These are phyloP conservation scores for Backusella parvicylindrica DNA, from an alignment of 192 early-diverging fungal species.

Conservation along the genomic window DNA sequence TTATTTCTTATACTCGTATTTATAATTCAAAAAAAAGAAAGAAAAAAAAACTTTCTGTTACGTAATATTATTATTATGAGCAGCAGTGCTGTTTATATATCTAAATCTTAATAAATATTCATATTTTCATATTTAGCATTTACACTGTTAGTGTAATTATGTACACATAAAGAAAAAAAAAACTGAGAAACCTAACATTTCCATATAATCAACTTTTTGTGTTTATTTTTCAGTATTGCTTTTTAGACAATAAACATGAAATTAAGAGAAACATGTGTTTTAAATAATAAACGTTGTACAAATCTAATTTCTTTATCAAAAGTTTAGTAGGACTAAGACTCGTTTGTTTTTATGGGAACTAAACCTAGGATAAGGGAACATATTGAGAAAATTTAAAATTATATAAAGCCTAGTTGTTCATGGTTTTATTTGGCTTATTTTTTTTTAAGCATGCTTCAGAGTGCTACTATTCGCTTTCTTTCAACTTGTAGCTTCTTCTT, in stretches of 20 bases:
- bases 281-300: not conserved
- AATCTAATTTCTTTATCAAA: not conserved
- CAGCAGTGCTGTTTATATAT: constrained; percentile 1
- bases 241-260: not conserved
- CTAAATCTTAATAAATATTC: not conserved
- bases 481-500: no score
- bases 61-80: not conserved
- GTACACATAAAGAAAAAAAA: not conserved
- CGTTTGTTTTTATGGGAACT: not conserved
- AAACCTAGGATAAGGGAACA: not conserved
- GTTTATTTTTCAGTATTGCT: not conserved
- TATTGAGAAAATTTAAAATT: not conserved
- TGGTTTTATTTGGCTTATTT: no score
- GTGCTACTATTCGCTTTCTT: no score
- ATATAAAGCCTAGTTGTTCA: no score
- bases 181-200: no score
- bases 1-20: not conserved
- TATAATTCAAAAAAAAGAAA: not conserved
- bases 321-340: not conserved
- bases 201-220: not conserved
- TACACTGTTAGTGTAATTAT: not conserved
- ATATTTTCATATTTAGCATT: constrained; percentile 3
- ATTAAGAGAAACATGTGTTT: not conserved
- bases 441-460: no score
- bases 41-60: not conserved